phyloP scores from a whole-genome alignment of 73 alveolate genomes.

The Paramecium biaurelia region DNA sequence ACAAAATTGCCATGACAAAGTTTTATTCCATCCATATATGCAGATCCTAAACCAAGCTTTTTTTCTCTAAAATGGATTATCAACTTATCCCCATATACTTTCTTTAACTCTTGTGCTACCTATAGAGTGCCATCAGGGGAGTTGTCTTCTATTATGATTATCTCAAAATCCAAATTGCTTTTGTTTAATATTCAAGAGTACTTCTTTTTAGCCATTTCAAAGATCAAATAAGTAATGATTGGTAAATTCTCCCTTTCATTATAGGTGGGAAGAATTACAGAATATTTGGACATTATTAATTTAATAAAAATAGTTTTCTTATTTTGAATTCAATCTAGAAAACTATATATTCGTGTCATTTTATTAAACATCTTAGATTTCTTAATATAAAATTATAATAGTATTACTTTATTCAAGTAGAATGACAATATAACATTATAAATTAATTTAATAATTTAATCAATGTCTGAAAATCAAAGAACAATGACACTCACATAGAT shows the following conservation, averaged over 20 bases:
- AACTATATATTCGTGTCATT: neutral
- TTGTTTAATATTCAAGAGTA: neutral
- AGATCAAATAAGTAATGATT: constrained; percentile 79
- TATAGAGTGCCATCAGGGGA: constrained; percentile 96
- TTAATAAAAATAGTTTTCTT: neutral
- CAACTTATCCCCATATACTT: constrained; percentile 86
- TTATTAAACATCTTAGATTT: neutral
- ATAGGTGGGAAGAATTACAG: constrained; percentile 97
- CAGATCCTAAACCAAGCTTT: constrained; percentile 97
- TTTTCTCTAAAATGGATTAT: constrained; percentile 90
- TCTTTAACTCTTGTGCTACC: constrained; percentile 84
- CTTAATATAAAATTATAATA: neutral
- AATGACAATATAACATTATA: neutral
- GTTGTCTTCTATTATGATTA: constrained; percentile 96
- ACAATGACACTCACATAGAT: neutral
- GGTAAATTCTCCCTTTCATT: constrained; percentile 98
- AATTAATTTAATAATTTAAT: neutral
- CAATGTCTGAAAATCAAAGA: neutral
- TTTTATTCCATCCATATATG: constrained; percentile 95
- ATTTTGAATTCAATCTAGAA: neutral
- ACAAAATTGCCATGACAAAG: constrained; percentile 89
- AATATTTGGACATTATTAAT: constrained; percentile 72
- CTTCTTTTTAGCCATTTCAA: constrained; percentile 78
- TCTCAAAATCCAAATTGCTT: constrained; percentile 82
- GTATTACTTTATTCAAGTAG: neutral